Conservation (phyloP, 805 yeast genomes). For the Saccharomyces cerevisiae region DNA sequence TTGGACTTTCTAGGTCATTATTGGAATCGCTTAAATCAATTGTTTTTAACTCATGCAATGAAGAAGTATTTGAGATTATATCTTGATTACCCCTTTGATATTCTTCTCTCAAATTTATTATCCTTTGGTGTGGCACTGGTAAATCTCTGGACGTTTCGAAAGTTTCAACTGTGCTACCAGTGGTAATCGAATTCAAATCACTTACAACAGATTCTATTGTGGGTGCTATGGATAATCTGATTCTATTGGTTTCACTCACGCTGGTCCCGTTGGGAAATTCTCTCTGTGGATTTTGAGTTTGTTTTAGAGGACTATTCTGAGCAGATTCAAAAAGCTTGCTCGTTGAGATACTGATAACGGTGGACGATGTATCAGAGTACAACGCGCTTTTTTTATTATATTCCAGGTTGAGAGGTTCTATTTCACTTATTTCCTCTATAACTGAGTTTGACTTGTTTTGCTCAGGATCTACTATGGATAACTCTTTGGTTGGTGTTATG, state of each 20-base stretch:
- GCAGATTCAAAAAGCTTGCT: conserved; percentile 17
- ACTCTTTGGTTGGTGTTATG: not conserved
- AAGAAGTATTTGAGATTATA: not conserved
- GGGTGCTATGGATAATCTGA: conserved; percentile 20
- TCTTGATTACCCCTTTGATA: conserved; percentile 1
- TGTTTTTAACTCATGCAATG: not conserved
- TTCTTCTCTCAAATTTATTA: conserved; percentile 7
- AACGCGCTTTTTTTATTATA: not conserved
- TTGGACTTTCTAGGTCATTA: not conserved
- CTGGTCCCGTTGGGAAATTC: not conserved
- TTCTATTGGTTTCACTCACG: not conserved
- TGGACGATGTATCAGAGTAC: conserved; percentile 1
- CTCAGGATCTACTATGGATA: not conserved
- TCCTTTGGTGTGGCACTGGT: not conserved
- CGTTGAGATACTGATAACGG: conserved; percentile 19
- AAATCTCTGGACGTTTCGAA: conserved; percentile 1
- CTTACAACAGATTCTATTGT: conserved; percentile 25
- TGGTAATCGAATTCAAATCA: conserved; percentile 13
- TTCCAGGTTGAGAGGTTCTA: not conserved
- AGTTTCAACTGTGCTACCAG: conserved; percentile 7
- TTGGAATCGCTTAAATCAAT: not conserved
- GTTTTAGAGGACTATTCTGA: conserved; percentile 17
- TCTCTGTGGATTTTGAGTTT: not conserved
- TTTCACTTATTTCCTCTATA: not conserved
- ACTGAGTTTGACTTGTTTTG: conserved; percentile 1